These are phyloP conservation scores for Clarireedia paspali DNA, from an alignment of 2,329 filamentous ascomycete genomes.

Conservation along the genomic window DNA sequence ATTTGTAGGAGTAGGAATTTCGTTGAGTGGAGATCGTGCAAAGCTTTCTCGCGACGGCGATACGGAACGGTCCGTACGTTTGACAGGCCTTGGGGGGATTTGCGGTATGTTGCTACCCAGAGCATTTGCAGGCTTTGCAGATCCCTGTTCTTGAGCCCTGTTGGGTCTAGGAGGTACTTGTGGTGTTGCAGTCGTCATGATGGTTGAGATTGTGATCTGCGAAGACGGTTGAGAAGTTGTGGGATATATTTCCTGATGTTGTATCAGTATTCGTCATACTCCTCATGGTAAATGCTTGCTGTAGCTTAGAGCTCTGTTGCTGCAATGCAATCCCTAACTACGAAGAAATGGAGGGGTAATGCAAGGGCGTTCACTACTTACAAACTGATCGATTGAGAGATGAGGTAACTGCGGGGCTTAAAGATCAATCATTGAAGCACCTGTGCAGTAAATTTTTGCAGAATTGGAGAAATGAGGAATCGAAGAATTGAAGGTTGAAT, in stretches of 20 bases:
- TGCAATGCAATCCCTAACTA: not conserved
- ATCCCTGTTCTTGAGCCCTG: conserved; percentile 39
- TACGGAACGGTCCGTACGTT: conserved; percentile 62
- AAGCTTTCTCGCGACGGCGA: conserved; percentile 74
- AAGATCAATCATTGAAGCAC: conserved; percentile 20
- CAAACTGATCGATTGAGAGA: not conserved
- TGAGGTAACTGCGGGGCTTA: not conserved
- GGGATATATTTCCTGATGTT: conserved; percentile 3
- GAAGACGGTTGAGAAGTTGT: conserved; percentile 6
- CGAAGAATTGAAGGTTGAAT: not conserved
- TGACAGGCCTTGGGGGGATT: conserved; percentile 68
- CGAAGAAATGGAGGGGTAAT: not conserved
- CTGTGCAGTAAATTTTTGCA: not conserved
- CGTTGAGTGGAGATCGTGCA: conserved; percentile 80
- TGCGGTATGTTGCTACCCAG: conserved; percentile 48
- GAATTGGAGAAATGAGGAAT: not conserved
- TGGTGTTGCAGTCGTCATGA: conserved; percentile 28
- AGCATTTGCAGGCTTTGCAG: conserved; percentile 30
- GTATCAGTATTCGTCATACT: conserved; percentile 1
- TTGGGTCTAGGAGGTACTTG: conserved; percentile 55
- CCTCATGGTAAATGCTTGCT: not conserved
- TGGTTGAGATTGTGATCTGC: not conserved
- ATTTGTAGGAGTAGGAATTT: conserved; percentile 44
- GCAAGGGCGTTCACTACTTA: not conserved
- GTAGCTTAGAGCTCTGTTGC: not conserved